Conservation (phyloP, 164 flowering plant genomes). For the grape (Vitis vinifera) region ASM3070453v1 NC_081812.1:11442001-11442500, state of each 20-base stretch:
- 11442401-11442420: too few relatives aligned
- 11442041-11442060: conserved; percentile 95
- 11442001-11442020: conserved; percentile 92
- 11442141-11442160: conserved; percentile 97
- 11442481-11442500: conserved; percentile 95
- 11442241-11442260: too few relatives aligned
- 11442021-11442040: conserved; percentile 92
- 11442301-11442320: conserved; percentile 45
- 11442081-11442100: conserved; percentile 96
- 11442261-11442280: too few relatives aligned
- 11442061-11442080: conserved; percentile 84
- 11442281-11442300: neutral
- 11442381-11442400: neutral
- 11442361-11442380: conserved; percentile 66
- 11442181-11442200: conserved; percentile 93
- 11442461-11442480: conserved; percentile 56
- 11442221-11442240: neutral
- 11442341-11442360: conserved; percentile 97
- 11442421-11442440: neutral
- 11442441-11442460: neutral
- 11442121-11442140: conserved; percentile 92
- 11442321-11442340: conserved; percentile 90
- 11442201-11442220: conserved; percentile 84
- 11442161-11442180: conserved; percentile 92
- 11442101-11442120: conserved; percentile 94